Evolutionary conservation across 2,329 filamentous ascomycete species (phyloP), one percentile per base, ranked within the genome.

Genomic region (Chrysoporthe deuterocubensis): DNA sequence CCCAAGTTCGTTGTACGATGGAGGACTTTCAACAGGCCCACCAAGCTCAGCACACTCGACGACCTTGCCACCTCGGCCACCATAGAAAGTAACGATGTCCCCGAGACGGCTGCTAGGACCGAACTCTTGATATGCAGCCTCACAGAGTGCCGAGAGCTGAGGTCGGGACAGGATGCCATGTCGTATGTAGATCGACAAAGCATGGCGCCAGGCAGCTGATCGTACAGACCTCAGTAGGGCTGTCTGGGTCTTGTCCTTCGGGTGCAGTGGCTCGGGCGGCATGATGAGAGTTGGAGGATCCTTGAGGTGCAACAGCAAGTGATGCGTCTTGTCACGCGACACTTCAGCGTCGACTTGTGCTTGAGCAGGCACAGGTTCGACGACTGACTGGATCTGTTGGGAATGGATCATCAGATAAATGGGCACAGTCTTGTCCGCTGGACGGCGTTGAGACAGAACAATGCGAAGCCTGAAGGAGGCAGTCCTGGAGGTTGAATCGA

Each of bases 1-100:
- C 16, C 62, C 60, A 14, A 67, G 21, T 32, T 69, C 61, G 5
- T 61, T 62, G 13, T 69, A 69, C n/a, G 64, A 69, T 1, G 64
- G 67, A 14, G 61, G 67, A 13, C 21, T 32, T 4, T 62, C 54
- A 21, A 16, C 44, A n/a, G 46, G n/a, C 32, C 16, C 59, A n/a
- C 50, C 21, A 26, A 44, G 34, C n/a, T 50, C 42, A 5, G 64
- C 8, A 21, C 11, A 26, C 11, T 58, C 32, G 34, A 69, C 14
- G 5, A 69, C 34, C 42, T 56, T 67, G 40, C 67, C 64, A 37
- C 62, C 52, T 48, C 59, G 48, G 1, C 64, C 61, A 37, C 58
- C 42, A 44, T 69, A 69, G 26, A 56, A n/a, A 11, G 26, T 59
- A 3, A 43, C 54, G n/a, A 60, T 50, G 14, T 69, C 56, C 7